Base-by-base conservation (phyloP, 805 yeast species). In the Yarrowia yakushimensis region DNA sequence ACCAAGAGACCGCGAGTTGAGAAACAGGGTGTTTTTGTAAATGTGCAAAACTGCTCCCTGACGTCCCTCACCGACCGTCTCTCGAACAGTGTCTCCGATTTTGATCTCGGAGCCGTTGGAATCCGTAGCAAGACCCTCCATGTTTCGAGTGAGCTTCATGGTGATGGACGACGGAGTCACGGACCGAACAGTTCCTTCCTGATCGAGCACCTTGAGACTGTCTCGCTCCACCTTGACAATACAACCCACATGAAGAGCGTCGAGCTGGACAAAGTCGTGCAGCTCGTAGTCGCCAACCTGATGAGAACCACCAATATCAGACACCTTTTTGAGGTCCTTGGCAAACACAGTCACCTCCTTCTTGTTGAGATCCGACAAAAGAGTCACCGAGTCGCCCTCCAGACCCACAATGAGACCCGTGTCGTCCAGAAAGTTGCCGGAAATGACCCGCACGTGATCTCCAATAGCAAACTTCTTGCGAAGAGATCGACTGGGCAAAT, bases 71-170 rank as follows among this genome's bases (percentile, higher is more conserved):
- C 96, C 96, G 15, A 81, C 79, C 27, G 80, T 74, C 71, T 94
- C 99, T 69, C 85, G 86, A n/a, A 94, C 96, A 2, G 94, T 86
- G 71, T 94, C 99, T 57, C 97, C 97, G 37, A 89, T 85, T 63
- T 87, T 85, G 62, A 94, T 84, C 67, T 94, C 93, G 57, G 85
- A 81, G 50, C 99, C 99, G 64, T 82, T 81, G 64, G 82, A 80
- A 73, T 94, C 99, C 0, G 97, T 87, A 3, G 97, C 90, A 63
- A 89, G 85, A 68, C 87, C 84, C 43, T 70, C 66, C 22, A 69
- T 67, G 20, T 64, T 65, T 62, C 81, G 79, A n/a, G 82, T 81
- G 48, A 93, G 80, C 71, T 89, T 89, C 67, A 89, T 82, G 31
- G 90, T 84, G 66, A 94, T 88, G n/a, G 96, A 85, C 8, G 88